phyloP scores from a whole-genome alignment of 2,329 filamentous ascomycete species.

The Xylariaceae sp. region DNA sequence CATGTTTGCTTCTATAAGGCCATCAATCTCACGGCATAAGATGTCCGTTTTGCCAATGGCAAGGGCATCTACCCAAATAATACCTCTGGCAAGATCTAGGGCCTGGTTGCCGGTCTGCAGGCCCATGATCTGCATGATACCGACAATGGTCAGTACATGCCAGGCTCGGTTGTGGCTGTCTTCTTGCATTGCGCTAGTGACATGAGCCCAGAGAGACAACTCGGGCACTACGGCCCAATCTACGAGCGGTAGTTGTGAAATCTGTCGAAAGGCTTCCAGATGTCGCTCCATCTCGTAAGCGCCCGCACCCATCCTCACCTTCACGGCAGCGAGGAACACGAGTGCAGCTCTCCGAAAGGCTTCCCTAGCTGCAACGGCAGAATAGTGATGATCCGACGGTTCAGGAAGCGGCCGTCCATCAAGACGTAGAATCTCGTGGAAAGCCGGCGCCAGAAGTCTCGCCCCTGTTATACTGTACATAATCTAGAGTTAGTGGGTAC shows the following conservation, averaged over 20 bases:
- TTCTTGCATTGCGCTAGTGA: constrained; percentile 31
- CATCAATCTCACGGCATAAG: constrained; percentile 30
- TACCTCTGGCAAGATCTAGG: constrained; percentile 27
- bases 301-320: constrained; percentile 27
- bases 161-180: constrained; percentile 24
- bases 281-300: constrained; percentile 28
- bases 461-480: constrained; percentile 17
- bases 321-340: constrained; percentile 32
- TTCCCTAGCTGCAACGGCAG: constrained; percentile 30
- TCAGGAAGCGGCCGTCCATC: constrained; percentile 30
- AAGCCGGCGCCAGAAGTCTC: constrained; percentile 29
- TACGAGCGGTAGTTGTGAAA: constrained; percentile 31
- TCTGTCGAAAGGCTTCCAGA: constrained; percentile 33
- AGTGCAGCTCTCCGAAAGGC: constrained; percentile 32
- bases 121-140: constrained; percentile 29
- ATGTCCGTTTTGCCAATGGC: constrained; percentile 24
- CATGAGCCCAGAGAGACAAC: constrained; percentile 35
- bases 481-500: no score
- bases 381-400: constrained; percentile 19
- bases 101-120: constrained; percentile 24
- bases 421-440: constrained; percentile 31
- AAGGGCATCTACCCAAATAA: constrained; percentile 34
- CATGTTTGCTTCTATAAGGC: constrained; percentile 10
- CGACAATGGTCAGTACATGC: constrained; percentile 31
- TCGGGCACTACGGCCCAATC: constrained; percentile 34